phyloP scores from a whole-genome alignment of 768 basidiomycete genomes.

The Suillus decipiens region DNA sequence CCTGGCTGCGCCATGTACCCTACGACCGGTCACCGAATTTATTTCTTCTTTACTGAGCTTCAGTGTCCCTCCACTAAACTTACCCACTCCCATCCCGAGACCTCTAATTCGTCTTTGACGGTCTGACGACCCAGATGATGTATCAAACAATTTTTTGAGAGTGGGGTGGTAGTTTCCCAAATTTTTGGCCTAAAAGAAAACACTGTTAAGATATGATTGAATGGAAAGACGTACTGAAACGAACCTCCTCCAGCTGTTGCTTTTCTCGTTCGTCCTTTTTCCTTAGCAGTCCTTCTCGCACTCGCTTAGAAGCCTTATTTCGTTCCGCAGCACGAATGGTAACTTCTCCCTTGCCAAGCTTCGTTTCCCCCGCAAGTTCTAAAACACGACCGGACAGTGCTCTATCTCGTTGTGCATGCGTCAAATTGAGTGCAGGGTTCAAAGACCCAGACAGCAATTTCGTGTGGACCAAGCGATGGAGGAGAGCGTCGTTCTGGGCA shows the following conservation, averaged over 20 bases:
- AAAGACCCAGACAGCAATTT: conserved; percentile 75
- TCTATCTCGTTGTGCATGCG: conserved; percentile 68
- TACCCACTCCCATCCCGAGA: conserved; percentile 77
- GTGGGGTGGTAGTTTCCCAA: conserved; percentile 83
- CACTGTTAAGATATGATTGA: conserved; percentile 11
- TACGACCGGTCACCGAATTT: conserved; percentile 32
- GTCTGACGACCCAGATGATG: conserved; percentile 24
- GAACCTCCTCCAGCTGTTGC: conserved; percentile 69
- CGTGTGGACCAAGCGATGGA: conserved; percentile 81
- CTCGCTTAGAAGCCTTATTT: conserved; percentile 68
- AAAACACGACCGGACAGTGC: conserved; percentile 77
- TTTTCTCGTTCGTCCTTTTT: conserved; percentile 61
- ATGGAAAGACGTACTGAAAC: background rate
- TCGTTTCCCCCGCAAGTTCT: conserved; percentile 67
- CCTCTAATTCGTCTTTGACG: conserved; percentile 61
- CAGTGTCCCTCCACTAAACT: conserved; percentile 68
- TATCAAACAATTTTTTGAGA: conserved; percentile 67
- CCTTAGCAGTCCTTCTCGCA: conserved; percentile 66
- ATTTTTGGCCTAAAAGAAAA: conserved; percentile 65
- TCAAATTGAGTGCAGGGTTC: conserved; percentile 58
- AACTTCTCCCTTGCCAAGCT: conserved; percentile 75
- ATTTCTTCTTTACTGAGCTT: conserved; percentile 67
- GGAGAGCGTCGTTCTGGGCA: conserved; percentile 71
- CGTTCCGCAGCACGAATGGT: conserved; percentile 60
- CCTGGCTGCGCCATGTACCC: conserved; percentile 5